Conservation (phyloP, 352 stramenopile species). For the Phytopythium delawarense region DNA sequence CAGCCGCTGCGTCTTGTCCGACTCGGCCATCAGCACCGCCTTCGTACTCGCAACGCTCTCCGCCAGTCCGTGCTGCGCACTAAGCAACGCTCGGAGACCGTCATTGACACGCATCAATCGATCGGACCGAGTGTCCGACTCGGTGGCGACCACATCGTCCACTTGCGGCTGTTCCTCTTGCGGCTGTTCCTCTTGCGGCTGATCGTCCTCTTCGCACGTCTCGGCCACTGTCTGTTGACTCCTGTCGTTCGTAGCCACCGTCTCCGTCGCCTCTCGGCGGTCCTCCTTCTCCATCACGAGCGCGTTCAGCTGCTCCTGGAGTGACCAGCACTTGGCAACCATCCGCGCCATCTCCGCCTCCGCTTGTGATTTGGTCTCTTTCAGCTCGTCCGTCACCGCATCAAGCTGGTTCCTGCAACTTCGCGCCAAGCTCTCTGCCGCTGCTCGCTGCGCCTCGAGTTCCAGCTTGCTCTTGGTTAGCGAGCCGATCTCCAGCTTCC, state of each 20-base stretch:
- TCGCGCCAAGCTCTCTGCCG: slow-evolving; percentile 5
- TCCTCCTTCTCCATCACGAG: slow-evolving; percentile 23
- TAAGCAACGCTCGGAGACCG: not conserved
- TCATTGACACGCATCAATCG: not conserved
- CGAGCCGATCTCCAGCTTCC: slow-evolving; percentile 41
- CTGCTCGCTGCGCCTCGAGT: slow-evolving; percentile 18
- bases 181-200: not conserved
- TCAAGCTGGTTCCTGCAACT: slow-evolving; percentile 20
- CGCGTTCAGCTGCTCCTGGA: slow-evolving; percentile 16
- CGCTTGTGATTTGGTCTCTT: slow-evolving; percentile 8
- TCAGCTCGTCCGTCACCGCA: slow-evolving; percentile 8
- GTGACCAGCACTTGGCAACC: slow-evolving; percentile 7
- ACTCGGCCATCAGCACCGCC: slow-evolving; percentile 10
- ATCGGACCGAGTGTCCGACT: not conserved
- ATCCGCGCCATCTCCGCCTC: slow-evolving; percentile 4
- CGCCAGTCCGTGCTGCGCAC: not conserved
- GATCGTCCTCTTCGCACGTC: not conserved
- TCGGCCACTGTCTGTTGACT: not conserved
- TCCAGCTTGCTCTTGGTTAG: slow-evolving; percentile 41
- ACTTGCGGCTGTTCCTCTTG: not conserved
- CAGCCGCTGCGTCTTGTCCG: slow-evolving; percentile 27
- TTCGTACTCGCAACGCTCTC: not conserved
- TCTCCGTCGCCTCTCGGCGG: not conserved
- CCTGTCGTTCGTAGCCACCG: slow-evolving; percentile 10
- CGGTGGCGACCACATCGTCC: not conserved